Percentiles rank a stretch among this genome's conserved stretches.
phyloP scores from a whole-genome alignment of 805 yeast species.

The Ogataea paradorogensis region DNA sequence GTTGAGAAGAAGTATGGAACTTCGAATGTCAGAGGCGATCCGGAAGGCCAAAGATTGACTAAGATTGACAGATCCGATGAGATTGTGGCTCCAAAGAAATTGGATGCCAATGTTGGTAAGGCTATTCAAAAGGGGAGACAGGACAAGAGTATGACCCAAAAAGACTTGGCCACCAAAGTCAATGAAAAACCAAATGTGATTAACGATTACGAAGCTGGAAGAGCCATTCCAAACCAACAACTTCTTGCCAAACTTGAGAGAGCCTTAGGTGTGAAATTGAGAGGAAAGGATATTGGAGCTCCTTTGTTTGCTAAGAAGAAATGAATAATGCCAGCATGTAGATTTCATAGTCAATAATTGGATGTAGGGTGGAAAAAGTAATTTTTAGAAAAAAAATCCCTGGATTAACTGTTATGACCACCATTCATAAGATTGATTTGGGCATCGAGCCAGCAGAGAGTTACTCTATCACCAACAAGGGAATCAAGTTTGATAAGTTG shows the following conservation, averaged over 20 bases:
- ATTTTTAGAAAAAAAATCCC: not conserved
- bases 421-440: slow-evolving; percentile 32
- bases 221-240: slow-evolving; percentile 96
- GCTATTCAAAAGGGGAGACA: slow-evolving; percentile 82
- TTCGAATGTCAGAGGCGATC: slow-evolving; percentile 59
- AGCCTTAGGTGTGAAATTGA: slow-evolving; percentile 87
- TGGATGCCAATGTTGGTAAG: slow-evolving; percentile 81
- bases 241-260: slow-evolving; percentile 88
- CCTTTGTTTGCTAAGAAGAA: slow-evolving; percentile 67
- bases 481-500: slow-evolving; percentile 67
- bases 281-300: slow-evolving; percentile 94
- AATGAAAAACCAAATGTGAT: slow-evolving; percentile 95
- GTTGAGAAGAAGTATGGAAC: slow-evolving; percentile 90
- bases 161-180: slow-evolving; percentile 92
- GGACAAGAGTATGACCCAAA: slow-evolving; percentile 87
- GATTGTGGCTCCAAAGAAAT: slow-evolving; percentile 86
- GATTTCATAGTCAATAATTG: slow-evolving; percentile 4
- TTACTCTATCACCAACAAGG: slow-evolving; percentile 70
- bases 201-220: slow-evolving; percentile 95
- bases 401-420: slow-evolving; percentile 30
- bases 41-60: slow-evolving; percentile 94
- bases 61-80: slow-evolving; percentile 92
- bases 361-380: slow-evolving; percentile 6
- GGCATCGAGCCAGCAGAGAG: slow-evolving; percentile 45
- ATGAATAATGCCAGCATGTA: slow-evolving; percentile 14